Evolutionary conservation across 1,284 basidiomycete genomes (phyloP), one percentile per base, ranked within the genome.

Genomic region (Austroboletus niveus): DNA sequence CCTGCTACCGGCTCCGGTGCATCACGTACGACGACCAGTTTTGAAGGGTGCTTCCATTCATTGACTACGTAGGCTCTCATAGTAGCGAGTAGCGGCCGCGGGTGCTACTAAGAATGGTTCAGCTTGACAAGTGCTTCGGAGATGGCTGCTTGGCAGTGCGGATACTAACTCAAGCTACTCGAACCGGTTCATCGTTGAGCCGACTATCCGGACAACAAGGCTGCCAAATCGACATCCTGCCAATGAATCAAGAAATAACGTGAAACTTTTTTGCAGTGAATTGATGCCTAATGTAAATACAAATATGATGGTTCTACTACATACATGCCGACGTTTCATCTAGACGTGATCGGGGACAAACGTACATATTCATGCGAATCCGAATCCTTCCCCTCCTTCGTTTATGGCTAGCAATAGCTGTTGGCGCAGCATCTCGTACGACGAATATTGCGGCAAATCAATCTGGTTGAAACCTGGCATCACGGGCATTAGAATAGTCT

Each of bases 341-440:
- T 52, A 56, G 30, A 39, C 47, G 27, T 46, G 41, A 41, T 53
- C 31, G 32, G 35, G 31, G 31, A 52, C 45, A 47, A 41, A 41
- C 41, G 42, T 39, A 39, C 51, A 49, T 52, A 40, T 44, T 58
- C 49, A 86, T 67, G 85, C 85, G 69, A 92, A 95, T 47, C 90
- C 93, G 69, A 96, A 95, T 47, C 89, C 89, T 72, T 94, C 92
- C 40, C 90, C 90, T 48, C 94, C 94, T 72, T 98, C 95, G 62
- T 89, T 92, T 65, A 98, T 94, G 24, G 94, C 92, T 58, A 94
- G 78, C 48, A 94, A 71, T 34, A 98, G 70, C 65, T 92, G 89
- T 58, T 92, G 89, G 41, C 94, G 83, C 53, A 98, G 78, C 79
- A 93, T 94, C 67, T 98, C 94, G 65, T 98, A 98, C 29, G 91